Conservation (phyloP, 169 alveolate genomes). For the Eimeria sp. region DNA sequence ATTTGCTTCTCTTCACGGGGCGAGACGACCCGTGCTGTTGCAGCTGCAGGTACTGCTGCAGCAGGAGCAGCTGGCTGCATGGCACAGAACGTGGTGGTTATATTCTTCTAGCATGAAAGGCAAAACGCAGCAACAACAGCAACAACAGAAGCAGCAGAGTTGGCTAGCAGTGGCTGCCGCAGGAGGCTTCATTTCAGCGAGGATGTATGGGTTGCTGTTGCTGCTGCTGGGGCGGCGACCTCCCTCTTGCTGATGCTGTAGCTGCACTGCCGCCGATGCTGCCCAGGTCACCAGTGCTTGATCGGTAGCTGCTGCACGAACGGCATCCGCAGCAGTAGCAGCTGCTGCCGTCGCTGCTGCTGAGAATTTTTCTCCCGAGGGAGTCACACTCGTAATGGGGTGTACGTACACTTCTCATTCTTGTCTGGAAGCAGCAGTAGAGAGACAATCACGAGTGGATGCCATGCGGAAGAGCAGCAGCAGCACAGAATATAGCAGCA, state of each 20-base stretch:
- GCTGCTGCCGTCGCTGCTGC: constrained; percentile 32
- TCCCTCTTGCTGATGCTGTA: not conserved
- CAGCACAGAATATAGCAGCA: not conserved
- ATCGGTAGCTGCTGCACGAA: constrained; percentile 8
- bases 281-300: not conserved
- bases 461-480: not conserved
- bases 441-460: not conserved
- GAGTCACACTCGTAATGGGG: not conserved
- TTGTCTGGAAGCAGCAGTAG: not conserved
- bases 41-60: constrained; percentile 9
- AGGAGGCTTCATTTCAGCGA: not conserved
- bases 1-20: not conserved
- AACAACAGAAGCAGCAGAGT: not conserved
- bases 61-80: constrained; percentile 6
- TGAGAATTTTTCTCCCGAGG: constrained; percentile 35
- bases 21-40: not conserved
- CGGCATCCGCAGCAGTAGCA: constrained; percentile 5
- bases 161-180: not conserved
- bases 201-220: not conserved
- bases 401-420: constrained; percentile 1
- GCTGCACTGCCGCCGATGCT: not conserved
- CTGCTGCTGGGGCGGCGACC: not conserved
- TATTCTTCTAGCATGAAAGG: not conserved
- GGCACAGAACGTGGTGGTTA: not conserved
- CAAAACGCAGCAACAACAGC: not conserved